These are phyloP conservation scores for Candida krabiensis DNA, from an alignment of 805 yeast species.

Conservation along the genomic window DNA sequence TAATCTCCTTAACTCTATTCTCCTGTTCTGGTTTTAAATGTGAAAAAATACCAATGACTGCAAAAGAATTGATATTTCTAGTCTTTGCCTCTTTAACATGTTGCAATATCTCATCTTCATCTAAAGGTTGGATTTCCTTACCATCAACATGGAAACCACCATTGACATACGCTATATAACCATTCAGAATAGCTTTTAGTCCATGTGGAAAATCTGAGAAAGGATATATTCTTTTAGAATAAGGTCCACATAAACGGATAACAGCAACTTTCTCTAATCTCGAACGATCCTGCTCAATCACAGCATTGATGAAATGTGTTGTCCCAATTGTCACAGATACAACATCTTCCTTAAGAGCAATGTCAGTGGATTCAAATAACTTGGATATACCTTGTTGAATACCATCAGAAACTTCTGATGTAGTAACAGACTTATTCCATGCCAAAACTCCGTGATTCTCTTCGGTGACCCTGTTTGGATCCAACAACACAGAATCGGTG, in stretches of 20 bases:
- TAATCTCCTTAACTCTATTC: conserved; percentile 31
- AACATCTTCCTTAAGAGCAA: conserved; percentile 28
- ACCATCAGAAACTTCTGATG: conserved; percentile 45
- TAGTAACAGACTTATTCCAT: conserved; percentile 45
- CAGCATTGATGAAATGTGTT: conserved; percentile 54
- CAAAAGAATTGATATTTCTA: conserved; percentile 37
- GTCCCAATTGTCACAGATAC: conserved; percentile 50
- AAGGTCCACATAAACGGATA: conserved; percentile 44
- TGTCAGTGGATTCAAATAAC: conserved; percentile 29
- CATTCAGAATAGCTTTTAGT: conserved; percentile 34
- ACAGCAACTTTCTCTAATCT: conserved; percentile 46
- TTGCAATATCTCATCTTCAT: conserved; percentile 22
- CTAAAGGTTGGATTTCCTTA: conserved; percentile 34
- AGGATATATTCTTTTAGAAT: conserved; percentile 39
- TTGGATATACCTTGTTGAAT: conserved; percentile 37
- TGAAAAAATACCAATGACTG: conserved; percentile 42
- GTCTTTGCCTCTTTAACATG: conserved; percentile 30
- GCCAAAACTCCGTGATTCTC: conserved; percentile 36
- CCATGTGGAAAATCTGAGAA: conserved; percentile 46
- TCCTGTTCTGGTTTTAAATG: conserved; percentile 42
- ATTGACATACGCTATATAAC: conserved; percentile 35
- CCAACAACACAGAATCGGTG: conserved; percentile 47
- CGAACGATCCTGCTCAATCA: conserved; percentile 44
- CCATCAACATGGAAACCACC: conserved; percentile 49
- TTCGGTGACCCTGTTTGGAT: conserved; percentile 31